phyloP scores from a whole-genome alignment of 2,329 filamentous ascomycete species.

The Lecanicillium sp. region DNA sequence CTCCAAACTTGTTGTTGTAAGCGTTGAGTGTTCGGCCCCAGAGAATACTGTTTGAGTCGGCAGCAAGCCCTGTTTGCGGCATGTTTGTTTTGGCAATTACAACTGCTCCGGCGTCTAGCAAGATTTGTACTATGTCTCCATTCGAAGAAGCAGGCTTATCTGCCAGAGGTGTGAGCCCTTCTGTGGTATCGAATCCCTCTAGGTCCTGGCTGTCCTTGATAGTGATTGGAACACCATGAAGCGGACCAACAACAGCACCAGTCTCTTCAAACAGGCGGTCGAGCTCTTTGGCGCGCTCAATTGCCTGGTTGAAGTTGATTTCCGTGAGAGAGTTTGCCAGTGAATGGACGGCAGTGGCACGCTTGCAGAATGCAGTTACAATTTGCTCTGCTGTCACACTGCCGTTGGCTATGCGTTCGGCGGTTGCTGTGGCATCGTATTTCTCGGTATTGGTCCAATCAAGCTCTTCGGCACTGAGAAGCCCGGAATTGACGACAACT shows the following conservation, averaged over 20 bases:
- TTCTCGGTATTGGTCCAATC: constrained; percentile 1
- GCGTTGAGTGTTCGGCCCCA: constrained; percentile 2
- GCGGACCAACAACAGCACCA: constrained; percentile 32
- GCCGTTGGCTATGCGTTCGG: not conserved
- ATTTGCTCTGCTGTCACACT: not conserved
- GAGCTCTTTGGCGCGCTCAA: constrained; percentile 20
- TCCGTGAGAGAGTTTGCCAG: constrained; percentile 39
- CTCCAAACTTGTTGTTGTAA: constrained; percentile 2
- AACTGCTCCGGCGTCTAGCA: constrained; percentile 16
- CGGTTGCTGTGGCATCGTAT: not conserved
- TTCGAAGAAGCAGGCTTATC: constrained; percentile 18
- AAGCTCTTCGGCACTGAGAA: not conserved
- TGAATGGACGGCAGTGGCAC: constrained; percentile 42
- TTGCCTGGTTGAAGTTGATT: constrained; percentile 35
- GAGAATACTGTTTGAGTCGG: constrained; percentile 4
- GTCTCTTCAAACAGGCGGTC: not conserved
- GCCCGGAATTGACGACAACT: not conserved
- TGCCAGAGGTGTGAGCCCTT: constrained; percentile 23
- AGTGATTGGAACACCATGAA: constrained; percentile 52
- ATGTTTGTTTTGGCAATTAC: constrained; percentile 7
- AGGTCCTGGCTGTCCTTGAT: constrained; percentile 34
- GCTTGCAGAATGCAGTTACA: constrained; percentile 38
- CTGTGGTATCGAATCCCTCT: constrained; percentile 31
- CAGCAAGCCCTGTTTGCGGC: constrained; percentile 4
- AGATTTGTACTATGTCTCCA: constrained; percentile 17